These are phyloP conservation scores for Phytophthora ohioensis DNA, from an alignment of 352 stramenopile genomes.

Conservation along the genomic window DNA sequence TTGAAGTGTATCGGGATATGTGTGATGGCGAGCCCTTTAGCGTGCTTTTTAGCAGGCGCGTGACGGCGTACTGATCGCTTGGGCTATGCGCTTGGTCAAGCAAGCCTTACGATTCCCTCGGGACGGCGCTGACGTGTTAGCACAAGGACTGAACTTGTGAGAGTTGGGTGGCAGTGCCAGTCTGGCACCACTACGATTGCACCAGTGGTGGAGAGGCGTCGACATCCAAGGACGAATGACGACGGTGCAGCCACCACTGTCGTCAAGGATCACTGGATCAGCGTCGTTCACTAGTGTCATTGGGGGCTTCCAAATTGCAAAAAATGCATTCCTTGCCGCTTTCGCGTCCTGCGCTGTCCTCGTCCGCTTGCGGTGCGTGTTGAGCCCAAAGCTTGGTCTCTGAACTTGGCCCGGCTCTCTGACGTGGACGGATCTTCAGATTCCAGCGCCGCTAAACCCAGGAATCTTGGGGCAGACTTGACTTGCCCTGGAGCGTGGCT, in stretches of 20 bases:
- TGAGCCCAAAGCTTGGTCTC: background rate
- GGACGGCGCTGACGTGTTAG: background rate
- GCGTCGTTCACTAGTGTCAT: no score
- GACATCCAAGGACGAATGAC: no score
- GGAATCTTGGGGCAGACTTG: slow-evolving; percentile 7
- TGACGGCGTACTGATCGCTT: background rate
- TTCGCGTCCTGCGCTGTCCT: background rate
- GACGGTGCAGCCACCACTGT: no score
- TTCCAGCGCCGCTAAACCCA: background rate
- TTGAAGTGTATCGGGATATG: background rate
- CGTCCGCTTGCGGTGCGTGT: background rate
- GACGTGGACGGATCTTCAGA: background rate
- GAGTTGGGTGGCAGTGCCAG: background rate
- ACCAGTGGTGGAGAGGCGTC: background rate
- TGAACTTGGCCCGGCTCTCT: background rate
- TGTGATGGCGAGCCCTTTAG: no score
- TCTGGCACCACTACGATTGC: background rate
- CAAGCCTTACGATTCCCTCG: background rate
- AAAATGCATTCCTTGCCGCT: slow-evolving; percentile 2
- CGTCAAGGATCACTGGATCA: no score
- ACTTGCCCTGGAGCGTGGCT: background rate
- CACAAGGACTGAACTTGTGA: background rate
- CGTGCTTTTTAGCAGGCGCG: no score
- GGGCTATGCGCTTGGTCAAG: background rate
- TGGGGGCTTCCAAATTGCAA: background rate